Evolutionary conservation across 2,329 filamentous ascomycete species (phyloP), one percentile per base, ranked within the genome.

Genomic region (Sporothrix pallida): DNA sequence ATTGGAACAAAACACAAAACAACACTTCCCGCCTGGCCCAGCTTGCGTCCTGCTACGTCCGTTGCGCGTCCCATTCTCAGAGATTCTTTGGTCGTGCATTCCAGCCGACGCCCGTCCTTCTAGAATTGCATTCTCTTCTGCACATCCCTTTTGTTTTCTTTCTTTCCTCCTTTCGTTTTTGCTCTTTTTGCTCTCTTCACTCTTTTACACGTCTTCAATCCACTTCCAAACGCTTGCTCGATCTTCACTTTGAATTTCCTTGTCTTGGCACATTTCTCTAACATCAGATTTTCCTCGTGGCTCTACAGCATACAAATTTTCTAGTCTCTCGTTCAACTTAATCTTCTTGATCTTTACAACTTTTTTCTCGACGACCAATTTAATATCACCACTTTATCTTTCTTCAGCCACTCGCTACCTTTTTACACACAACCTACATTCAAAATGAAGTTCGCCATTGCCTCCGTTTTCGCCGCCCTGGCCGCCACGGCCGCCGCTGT

Each of bases 371-470:
- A 46, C 73, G 42, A 67, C 42, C 23, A 9, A 8, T 17, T 68
- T 37, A 17, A 37, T 42, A 62, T 17, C 26, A 26, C 54, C 54
- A 58, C 10, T 20, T 10, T 26, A 9, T 9, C 23, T n/a, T 42
- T 73, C 70, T 76, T 71, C 72, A 10, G 17, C 42, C 17, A 23
- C 3, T 58, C 44, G 56, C 44, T 50, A 17, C n/a, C 50, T 63
- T 20, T 23, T 58, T 1, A 50, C 26, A 6, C 31, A 60, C 48
- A 54, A 20, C 37, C 48, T 37, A 69, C 56, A 46, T 62, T 77
- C 79, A 83, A 83, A 73, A 85, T 85, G 84, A 83, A 83, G 81
- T 82, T 78, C 75, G 50, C 81, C 72, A 72, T 81, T 75, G 78
- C 79, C 72, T 74, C 81, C 74, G 70, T 80, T 75, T 70, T 83